Evolutionary conservation across 768 basidiomycete genomes (phyloP).

Genomic region (Rossbeevera mucosa): DNA sequence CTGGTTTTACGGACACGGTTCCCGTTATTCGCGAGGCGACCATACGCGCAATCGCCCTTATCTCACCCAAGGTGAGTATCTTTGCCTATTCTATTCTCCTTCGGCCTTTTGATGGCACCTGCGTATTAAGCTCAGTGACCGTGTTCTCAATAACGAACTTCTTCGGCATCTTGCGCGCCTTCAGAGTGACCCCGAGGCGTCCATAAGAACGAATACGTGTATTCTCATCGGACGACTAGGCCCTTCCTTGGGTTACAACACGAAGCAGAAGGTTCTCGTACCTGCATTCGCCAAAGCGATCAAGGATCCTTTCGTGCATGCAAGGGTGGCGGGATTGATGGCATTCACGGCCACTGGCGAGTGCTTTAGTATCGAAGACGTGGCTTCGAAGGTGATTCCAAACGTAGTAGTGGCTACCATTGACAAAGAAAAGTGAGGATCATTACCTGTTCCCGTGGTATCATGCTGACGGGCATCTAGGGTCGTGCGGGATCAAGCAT

Average conservation of each 20-base stretch:
- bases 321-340: slow-evolving; percentile 91
- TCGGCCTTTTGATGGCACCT: not conserved
- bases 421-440: slow-evolving; percentile 86
- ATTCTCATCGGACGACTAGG: slow-evolving; percentile 92
- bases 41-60: slow-evolving; percentile 75
- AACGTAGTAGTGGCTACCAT: slow-evolving; percentile 74
- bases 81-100: not conserved
- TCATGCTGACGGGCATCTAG: slow-evolving; percentile 37
- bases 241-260: slow-evolving; percentile 77
- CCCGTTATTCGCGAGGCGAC: slow-evolving; percentile 94
- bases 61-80: slow-evolving; percentile 72
- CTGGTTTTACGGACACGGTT: slow-evolving; percentile 93
- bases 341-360: slow-evolving; percentile 93
- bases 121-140: slow-evolving; percentile 66
- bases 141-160: slow-evolving; percentile 94
- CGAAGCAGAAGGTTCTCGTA: slow-evolving; percentile 93
- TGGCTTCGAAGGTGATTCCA: slow-evolving; percentile 87
- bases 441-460: not conserved
- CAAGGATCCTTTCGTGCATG: slow-evolving; percentile 89
- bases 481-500: slow-evolving; percentile 91
- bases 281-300: slow-evolving; percentile 89
- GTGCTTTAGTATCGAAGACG: slow-evolving; percentile 81
- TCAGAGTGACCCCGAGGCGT: slow-evolving; percentile 89
- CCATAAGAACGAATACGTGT: slow-evolving; percentile 95
- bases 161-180: slow-evolving; percentile 88